phyloP scores from a whole-genome alignment of 352 stramenopile genomes.

The Pythium plurisporium region DNA sequence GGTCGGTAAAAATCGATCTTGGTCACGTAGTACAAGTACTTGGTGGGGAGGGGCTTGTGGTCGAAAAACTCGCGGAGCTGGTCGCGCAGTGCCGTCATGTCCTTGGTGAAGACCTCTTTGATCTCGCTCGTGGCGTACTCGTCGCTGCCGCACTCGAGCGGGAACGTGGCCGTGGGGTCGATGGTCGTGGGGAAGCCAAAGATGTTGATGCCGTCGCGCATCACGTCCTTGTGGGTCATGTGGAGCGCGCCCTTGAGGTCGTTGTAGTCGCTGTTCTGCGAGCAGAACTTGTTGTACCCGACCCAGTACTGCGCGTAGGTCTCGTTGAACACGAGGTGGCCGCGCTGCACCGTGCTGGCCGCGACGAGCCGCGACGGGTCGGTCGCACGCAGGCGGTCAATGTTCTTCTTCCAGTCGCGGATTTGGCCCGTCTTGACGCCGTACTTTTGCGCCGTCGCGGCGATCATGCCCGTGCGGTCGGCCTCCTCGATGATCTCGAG shows the following conservation, averaged over 20 bases:
- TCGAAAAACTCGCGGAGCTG: conserved; percentile 78
- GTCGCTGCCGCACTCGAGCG: conserved; percentile 55
- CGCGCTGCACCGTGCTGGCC: conserved; percentile 76
- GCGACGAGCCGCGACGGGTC: conserved; percentile 78
- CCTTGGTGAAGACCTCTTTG: conserved; percentile 59
- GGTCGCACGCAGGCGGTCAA: conserved; percentile 66
- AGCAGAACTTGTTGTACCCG: conserved; percentile 87
- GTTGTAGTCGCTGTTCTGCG: conserved; percentile 61
- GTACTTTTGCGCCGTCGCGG: conserved; percentile 79
- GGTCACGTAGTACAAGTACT: conserved; percentile 86
- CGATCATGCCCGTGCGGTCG: conserved; percentile 72
- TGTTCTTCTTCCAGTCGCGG: conserved; percentile 87
- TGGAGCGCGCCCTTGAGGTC: conserved; percentile 66
- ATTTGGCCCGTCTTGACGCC: conserved; percentile 84
- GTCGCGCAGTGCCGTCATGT: conserved; percentile 60
- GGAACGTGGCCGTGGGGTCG: conserved; percentile 54
- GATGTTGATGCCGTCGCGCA: conserved; percentile 67
- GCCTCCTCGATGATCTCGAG: conserved; percentile 87
- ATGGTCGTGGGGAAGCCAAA: conserved; percentile 60
- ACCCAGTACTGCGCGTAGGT: conserved; percentile 88
- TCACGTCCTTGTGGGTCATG: conserved; percentile 66
- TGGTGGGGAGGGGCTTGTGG: conserved; percentile 74
- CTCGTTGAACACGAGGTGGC: conserved; percentile 85
- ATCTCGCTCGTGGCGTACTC: conserved; percentile 65
- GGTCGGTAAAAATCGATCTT: conserved; percentile 75